Evolutionary conservation across 495 filamentous ascomycete species (phyloP), one percentile per base, ranked within the genome.

Genomic region (Aspergillus affinis): DNA sequence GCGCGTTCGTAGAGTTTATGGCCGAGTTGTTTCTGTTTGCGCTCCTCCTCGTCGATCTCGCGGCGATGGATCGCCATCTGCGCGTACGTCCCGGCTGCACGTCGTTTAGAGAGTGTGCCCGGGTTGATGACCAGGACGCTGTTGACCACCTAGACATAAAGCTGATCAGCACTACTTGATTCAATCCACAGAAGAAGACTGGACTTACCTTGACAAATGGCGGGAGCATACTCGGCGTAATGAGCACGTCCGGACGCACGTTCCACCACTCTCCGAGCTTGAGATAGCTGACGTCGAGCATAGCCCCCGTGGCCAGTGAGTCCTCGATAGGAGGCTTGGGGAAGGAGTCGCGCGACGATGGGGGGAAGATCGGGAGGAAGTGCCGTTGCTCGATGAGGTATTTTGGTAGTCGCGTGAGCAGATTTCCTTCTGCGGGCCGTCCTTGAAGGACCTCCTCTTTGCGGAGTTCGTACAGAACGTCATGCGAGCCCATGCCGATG

Each of bases 221-320:
- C 9, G 88, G 86, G 62, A 98, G 72, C 59, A 87, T 83, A 64
- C 92, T 96, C 32, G 94, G 94, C 26, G 89, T 77, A 36, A 98
- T 80, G 60, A 97, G 67, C 26, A 98, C 80, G 78, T 98, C 94
- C 10, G 94, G 94, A 55, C 85, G 77, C 3, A 90, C 87, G 61
- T 87, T 88, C 62, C 93, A 79, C 85, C 94, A 92, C 74, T 97
- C 94, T 27, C 91, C 93, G 27, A 97, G 75, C 72, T 95, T 93
- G 71, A 92, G 60, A 73, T 96, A 95, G 60, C 88, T 89, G 21
- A 90, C 73, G 72, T 98, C 94, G 50, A 98, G 71, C 73, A 82
- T 84, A 1, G 89, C 84, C 0, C 93, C 93, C 1, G 86, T 86
- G 2, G 86, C 84, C 12, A 85, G 56, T 18, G 81, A 73, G 10